Base-by-base conservation (phyloP, 371 early-diverging fungal genomes). In the Rhizopus stolonifer region DNA sequence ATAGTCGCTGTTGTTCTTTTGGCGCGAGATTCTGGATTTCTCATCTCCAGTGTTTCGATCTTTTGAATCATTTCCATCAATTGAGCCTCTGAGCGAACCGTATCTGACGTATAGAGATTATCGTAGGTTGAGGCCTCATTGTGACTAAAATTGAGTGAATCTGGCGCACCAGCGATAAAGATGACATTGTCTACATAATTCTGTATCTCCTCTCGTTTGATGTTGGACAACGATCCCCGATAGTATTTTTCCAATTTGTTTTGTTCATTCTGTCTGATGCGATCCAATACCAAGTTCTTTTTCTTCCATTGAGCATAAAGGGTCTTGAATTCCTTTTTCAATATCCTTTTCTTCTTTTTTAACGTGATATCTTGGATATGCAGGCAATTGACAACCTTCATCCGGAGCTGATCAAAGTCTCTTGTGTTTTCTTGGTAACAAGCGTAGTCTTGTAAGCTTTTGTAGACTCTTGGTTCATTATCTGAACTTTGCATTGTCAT, bases 11-110 rank as follows among this genome's bases (percentile, higher is more conserved):
- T 83, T 1, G 91, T 90, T 58, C 87, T 84, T 34, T 83, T 83
- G 7, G 88, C 86, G 24, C 90, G 83, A 7, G 83, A 52, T 52
- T 90, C 91, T 5, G 91, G 90, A 56, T 89, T 88, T 18, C 86
- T 73, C 80, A 85, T 82, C 49, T 91, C 90, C 3, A 86, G 87
- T 25, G 84, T 74, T 56, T 89, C 87, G 17, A 91, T 56, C 1
- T 81, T 78, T 62, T 87, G 86, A 52, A 91, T 88, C 24, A 91
- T 88, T 49, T 88, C 89, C 33, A 83, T 55, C 21, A 91, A 59
- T 67, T 91, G 90, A 0, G 89, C 90, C 40, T 91, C 91, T n/a
- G 86, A 85, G 39, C 90, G 78, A 18, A 85, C 91, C 13, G 88
- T 85, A 50, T 91, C 91, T 0, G 87, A 85, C 6, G 80, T 80